Evolutionary conservation across 2,329 filamentous ascomycete genomes (phyloP).

Genomic region (Cladosporium sp.): DNA sequence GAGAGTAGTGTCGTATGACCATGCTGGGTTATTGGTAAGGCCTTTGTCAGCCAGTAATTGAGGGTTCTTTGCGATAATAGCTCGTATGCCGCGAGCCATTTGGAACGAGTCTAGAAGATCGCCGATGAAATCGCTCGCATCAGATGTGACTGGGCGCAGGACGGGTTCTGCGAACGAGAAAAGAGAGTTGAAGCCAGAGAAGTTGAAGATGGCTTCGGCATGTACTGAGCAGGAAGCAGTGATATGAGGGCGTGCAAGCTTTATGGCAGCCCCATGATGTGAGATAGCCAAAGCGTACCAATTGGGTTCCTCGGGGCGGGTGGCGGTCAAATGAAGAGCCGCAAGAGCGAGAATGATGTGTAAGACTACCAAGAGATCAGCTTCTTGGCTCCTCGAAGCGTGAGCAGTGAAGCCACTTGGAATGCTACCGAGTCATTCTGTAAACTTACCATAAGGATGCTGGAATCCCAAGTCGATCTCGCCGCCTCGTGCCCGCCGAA

Average conservation of each 20-base stretch:
- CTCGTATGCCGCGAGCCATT: constrained; percentile 13
- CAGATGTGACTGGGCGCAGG: neutral
- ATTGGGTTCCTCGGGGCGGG: constrained; percentile 8
- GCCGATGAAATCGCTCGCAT: neutral
- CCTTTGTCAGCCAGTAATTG: constrained; percentile 1
- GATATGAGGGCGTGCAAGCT: constrained; percentile 19
- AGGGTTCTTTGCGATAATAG: constrained; percentile 11
- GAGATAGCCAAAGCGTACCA: constrained; percentile 17
- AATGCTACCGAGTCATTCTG: neutral
- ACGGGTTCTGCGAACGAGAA: constrained; percentile 18
- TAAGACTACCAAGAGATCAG: constrained; percentile 5
- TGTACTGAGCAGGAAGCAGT: constrained; percentile 5
- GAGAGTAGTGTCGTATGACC: constrained; percentile 2
- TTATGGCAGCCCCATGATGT: constrained; percentile 20
- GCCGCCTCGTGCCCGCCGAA: constrained; percentile 4
- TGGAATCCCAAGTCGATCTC: constrained; percentile 16
- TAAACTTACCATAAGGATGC: constrained; percentile 17
- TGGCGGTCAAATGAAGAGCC: constrained; percentile 20
- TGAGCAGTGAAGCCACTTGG: too few species aligned
- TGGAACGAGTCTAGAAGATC: constrained; percentile 6
- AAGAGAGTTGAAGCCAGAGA: constrained; percentile 21
- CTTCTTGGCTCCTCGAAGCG: too few species aligned
- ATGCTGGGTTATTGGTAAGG: constrained; percentile 3
- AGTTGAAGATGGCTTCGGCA: constrained; percentile 18
- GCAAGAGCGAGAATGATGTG: constrained; percentile 20